Evolutionary conservation across 768 basidiomycete species (phyloP), one percentile per base, ranked within the genome.

Genomic region (Mycena chlorophos): DNA sequence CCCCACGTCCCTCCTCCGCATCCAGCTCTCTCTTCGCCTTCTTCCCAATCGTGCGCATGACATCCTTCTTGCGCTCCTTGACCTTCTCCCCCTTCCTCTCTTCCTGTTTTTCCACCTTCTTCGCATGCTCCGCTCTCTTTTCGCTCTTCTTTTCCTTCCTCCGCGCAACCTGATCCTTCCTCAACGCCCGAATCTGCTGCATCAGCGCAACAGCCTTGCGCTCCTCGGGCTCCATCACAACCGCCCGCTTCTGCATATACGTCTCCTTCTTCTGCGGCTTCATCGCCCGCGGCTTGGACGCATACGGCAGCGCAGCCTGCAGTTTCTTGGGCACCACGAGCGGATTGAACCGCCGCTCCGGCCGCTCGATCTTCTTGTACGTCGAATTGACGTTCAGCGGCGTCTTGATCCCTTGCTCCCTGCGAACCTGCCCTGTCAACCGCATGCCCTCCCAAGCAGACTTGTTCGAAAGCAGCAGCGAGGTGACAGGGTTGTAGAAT

Each of bases 401-500:
- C 5, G 94, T 91, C 65, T 91, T 88, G 40, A 95, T 61, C 0
- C 85, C 88, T 64, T 94, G 82, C 26, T 91, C 93, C n/a, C 86
- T 80, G 17, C 97, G 83, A 28, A 99, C 85, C 71, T 94, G 86
- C 42, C 97, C 95, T 1, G 94, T 98, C 29, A 98, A 78, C 28
- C 97, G 88, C 97, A 98, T 99, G 1, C 95, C 96, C 17, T 79
- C 73, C 97, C 97, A 99, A 20, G 68, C 70, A n/a, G 75, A 71
- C 70, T 96, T 94, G 71, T 92, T 82, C 16, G 88, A 83, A 8
- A 95, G 77, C 0, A 99, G 79, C 3, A 98, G 79, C 1, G 93
- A 95, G 0, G 92, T 94, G 60, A 98, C 93, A 1, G 97, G 91
- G 70, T 95, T 98, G 78, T 98, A 99, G 73, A 90, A 94, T 71